Evolutionary conservation across 169 alveolate genomes (phyloP).

Genomic region (Babesia bovis): DNA sequence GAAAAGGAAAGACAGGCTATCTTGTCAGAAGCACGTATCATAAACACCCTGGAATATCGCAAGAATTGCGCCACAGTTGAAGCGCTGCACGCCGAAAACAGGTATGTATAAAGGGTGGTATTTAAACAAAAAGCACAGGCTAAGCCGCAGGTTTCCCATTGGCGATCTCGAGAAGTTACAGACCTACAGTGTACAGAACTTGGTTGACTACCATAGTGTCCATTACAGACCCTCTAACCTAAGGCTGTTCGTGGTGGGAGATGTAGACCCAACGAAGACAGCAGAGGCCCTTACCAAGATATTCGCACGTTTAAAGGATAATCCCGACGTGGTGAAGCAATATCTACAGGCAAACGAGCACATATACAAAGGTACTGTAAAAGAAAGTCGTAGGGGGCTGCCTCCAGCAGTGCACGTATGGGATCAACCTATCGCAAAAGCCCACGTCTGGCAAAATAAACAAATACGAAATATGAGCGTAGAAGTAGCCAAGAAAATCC

Average conservation of each 20-base stretch:
- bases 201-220: slow-evolving; percentile 56
- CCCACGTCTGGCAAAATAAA: slow-evolving; percentile 50
- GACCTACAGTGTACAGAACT: slow-evolving; percentile 59
- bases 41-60: slow-evolving; percentile 79
- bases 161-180: slow-evolving; percentile 70
- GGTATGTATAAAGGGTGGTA: slow-evolving; percentile 21
- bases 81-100: slow-evolving; percentile 79
- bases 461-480: slow-evolving; percentile 30
- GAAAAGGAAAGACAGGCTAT: slow-evolving; percentile 82
- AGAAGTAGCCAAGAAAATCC: slow-evolving; percentile 56
- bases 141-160: slow-evolving; percentile 73
- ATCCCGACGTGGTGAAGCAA: slow-evolving; percentile 19
- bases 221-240: slow-evolving; percentile 67
- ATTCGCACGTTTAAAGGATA: slow-evolving; percentile 29
- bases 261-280: slow-evolving; percentile 29
- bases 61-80: slow-evolving; percentile 80
- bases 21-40: slow-evolving; percentile 81
- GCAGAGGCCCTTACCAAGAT: slow-evolving; percentile 1
- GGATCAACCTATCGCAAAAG: slow-evolving; percentile 49
- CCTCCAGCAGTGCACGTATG: slow-evolving; percentile 59
- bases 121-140: slow-evolving; percentile 3
- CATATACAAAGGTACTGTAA: slow-evolving; percentile 48
- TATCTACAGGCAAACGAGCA: slow-evolving; percentile 4
- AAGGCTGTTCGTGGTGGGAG: slow-evolving; percentile 61
- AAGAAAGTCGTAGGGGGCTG: slow-evolving; percentile 52